Evolutionary conservation across 352 stramenopile species (phyloP).

Genomic region (Globisporangium ultimum): DNA sequence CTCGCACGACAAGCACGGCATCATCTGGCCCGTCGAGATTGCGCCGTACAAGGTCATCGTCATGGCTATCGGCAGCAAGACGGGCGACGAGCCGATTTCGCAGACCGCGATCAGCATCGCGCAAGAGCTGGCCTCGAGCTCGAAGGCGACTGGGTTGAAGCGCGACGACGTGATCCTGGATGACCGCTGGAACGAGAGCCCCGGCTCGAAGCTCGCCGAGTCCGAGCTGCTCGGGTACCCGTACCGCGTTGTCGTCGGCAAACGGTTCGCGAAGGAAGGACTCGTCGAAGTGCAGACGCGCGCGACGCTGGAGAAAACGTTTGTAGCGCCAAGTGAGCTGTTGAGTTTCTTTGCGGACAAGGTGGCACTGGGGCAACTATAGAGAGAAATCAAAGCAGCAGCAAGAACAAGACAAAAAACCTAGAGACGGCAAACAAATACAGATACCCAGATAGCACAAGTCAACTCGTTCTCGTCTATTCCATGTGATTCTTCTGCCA

Average conservation of each 20-base stretch:
- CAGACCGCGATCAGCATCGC: constrained; percentile 49
- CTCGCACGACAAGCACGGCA: constrained; percentile 71
- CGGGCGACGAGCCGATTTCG: constrained; percentile 39
- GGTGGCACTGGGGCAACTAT: constrained; percentile 13
- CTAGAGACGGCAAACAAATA: neutral
- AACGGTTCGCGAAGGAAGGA: constrained; percentile 68
- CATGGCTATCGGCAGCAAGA: constrained; percentile 68
- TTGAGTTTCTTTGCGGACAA: constrained; percentile 31
- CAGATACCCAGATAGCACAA: neutral
- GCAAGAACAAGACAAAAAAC: neutral
- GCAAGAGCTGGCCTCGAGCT: constrained; percentile 34
- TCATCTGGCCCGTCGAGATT: constrained; percentile 79
- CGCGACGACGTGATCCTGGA: constrained; percentile 76
- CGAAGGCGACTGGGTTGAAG: constrained; percentile 20
- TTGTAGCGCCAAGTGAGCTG: constrained; percentile 43
- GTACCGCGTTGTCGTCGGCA: constrained; percentile 83
- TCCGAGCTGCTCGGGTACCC: constrained; percentile 85
- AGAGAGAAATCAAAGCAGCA: neutral
- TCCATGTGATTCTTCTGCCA: too few relatives aligned
- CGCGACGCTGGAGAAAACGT: constrained; percentile 60
- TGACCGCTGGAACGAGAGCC: constrained; percentile 78
- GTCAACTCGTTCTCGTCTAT: too few relatives aligned
- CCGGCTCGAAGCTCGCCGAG: constrained; percentile 78
- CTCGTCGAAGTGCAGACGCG: constrained; percentile 75
- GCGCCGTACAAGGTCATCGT: constrained; percentile 81